Evolutionary conservation across 179 eudicot species (phyloP), one percentile per base, ranked within the genome.

Genomic region (Heliamphora pulchella): DNA sequence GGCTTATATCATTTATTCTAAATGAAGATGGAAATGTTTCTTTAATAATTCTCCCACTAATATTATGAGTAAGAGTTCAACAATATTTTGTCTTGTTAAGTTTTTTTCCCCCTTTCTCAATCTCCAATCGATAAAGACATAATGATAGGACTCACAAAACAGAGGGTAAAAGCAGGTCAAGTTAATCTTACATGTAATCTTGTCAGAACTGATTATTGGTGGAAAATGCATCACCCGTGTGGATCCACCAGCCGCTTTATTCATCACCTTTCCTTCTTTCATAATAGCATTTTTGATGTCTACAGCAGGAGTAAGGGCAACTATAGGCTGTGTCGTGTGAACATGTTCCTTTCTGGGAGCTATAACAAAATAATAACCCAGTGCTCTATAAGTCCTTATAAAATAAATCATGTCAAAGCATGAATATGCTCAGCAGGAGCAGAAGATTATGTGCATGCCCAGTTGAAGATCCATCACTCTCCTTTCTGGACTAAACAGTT

Each of bases 101-200:
- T 57, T 5, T 20, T 3, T 20, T 1, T 8, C 9, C 9, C 9
- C 9, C 44, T 2, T 10, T 20, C 43, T 64, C 1, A 31, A 5
- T 2, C 3, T 6, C 69, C 44, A 31, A 31, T 20, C 7, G 17
- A 64, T 5, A 7, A 64, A 64, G 31, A 31, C 31, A 31, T 31
- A 31, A 31, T 31, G 31, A 31, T 31, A 31, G 31, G 31, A 31
- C 31, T 31, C 31, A 31, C 31, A 31, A 31, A 9, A 64, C 11
- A 55, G 4, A 61, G 43, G 41, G 10, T 8, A 15, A 5, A 14
- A 61, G 9, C 6, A 0, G 22, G 31, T 39, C 64, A 74, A 22
- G 65, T 55, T 74, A 39, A 39, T 74, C n/a, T 55, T 58, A 74
- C 77, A 55, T 22, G 2, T 73, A 15, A 17, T 66, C 80, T 65